Conservation (phyloP, 495 filamentous ascomycete species). For the Margaritispora aquatica region DNA sequence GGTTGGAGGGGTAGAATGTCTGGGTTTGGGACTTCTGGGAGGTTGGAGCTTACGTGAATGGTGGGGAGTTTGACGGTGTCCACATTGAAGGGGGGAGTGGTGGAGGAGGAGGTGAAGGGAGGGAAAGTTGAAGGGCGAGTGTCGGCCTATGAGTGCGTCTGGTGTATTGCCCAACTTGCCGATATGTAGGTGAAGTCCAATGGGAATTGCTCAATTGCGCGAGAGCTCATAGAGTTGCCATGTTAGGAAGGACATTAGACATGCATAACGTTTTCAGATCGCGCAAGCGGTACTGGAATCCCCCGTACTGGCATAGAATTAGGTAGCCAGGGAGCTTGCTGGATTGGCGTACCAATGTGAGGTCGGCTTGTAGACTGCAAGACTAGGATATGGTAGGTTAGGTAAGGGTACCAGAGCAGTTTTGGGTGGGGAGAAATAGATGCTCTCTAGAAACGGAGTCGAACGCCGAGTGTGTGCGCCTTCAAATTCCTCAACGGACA, state of each 20-base stretch:
- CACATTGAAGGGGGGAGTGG: too few species aligned
- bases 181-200: background rate
- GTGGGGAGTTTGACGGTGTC: too few species aligned
- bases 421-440: background rate
- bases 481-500: background rate
- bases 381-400: background rate
- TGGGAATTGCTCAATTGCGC: background rate
- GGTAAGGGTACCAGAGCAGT: background rate
- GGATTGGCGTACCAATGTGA: background rate
- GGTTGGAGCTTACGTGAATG: background rate
- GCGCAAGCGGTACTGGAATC: background rate
- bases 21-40: background rate
- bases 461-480: background rate
- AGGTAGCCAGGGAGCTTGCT: too few species aligned
- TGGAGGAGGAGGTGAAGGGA: too few species aligned
- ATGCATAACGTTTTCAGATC: background rate
- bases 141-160: too few species aligned
- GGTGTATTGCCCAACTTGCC: background rate
- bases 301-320: too few species aligned
- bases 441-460: background rate
- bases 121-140: too few species aligned
- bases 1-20: background rate
- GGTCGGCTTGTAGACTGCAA: background rate
- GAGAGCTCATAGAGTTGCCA: conserved; percentile 1
- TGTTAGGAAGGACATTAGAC: conserved; percentile 1